A percentile compares a stretch with the other conserved stretches of the same genome.
These are phyloP conservation scores for Schizonepeta tenuifolia DNA, from an alignment of 257 asterid genomes.

Conservation along the genomic window DNA sequence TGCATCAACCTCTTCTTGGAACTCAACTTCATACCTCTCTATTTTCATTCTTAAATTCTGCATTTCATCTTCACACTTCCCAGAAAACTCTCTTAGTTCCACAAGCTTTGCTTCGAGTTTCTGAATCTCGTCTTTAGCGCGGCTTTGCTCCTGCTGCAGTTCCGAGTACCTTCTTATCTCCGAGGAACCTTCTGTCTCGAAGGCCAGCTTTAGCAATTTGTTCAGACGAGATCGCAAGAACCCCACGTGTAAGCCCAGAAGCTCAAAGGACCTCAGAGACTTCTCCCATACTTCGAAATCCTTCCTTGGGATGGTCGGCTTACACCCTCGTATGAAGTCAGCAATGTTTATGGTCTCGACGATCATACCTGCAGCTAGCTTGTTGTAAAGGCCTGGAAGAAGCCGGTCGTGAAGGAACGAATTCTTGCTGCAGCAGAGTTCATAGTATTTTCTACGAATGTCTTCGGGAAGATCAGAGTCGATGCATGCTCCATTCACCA, in stretches of 20 bases:
- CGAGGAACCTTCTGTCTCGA: slow-evolving; percentile 51
- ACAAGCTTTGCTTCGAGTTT: slow-evolving; percentile 50
- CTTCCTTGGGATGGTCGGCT: slow-evolving; percentile 47
- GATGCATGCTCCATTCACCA: slow-evolving; percentile 61
- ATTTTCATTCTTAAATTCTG: slow-evolving; percentile 50
- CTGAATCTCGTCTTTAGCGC: slow-evolving; percentile 47
- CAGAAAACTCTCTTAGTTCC: slow-evolving; percentile 53
- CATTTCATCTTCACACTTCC: slow-evolving; percentile 40
- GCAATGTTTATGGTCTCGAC: slow-evolving; percentile 54
- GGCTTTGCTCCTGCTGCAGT: slow-evolving; percentile 43
- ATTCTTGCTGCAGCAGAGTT: slow-evolving; percentile 60
- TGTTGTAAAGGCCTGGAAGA: slow-evolving; percentile 61
- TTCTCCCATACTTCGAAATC: slow-evolving; percentile 76
- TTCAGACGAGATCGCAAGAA: slow-evolving; percentile 59
- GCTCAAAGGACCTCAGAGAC: slow-evolving; percentile 71
- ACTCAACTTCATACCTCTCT: slow-evolving; percentile 53
- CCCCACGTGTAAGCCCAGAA: slow-evolving; percentile 67
- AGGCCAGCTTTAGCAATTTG: slow-evolving; percentile 48
- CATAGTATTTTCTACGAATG: slow-evolving; percentile 52
- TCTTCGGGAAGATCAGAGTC: slow-evolving; percentile 68
- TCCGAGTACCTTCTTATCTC: slow-evolving; percentile 53
- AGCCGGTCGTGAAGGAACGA: slow-evolving; percentile 61
- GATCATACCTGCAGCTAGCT: slow-evolving; percentile 67
- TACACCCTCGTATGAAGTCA: slow-evolving; percentile 55
- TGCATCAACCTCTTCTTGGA: slow-evolving; percentile 59